phyloP scores from a whole-genome alignment of 228 moss, liverwort and hornwort species.

The Sphagnum fallax region DNA sequence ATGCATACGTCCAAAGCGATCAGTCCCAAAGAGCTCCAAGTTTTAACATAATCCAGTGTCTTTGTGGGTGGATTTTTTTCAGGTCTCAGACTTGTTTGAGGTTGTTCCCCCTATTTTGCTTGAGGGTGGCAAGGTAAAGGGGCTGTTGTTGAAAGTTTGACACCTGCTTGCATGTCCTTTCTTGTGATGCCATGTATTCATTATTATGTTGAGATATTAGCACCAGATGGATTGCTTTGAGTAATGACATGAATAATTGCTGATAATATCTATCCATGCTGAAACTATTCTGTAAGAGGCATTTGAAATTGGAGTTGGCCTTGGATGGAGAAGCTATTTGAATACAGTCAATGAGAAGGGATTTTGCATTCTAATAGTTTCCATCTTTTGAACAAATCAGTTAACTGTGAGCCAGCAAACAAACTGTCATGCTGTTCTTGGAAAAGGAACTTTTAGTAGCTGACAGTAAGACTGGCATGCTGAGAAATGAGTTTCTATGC shows the following conservation, averaged over 20 bases:
- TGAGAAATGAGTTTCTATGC: not conserved
- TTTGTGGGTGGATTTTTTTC: not conserved
- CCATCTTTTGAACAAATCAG: not conserved
- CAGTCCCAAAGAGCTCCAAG: no score
- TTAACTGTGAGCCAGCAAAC: not conserved
- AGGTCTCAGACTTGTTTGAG: slow-evolving; percentile 80
- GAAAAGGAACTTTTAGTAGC: not conserved
- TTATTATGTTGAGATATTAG: not conserved
- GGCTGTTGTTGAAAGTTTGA: not conserved
- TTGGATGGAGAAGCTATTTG: not conserved
- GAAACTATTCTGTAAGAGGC: not conserved
- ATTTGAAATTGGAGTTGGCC: no score
- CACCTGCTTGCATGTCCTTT: not conserved
- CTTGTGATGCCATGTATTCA: not conserved
- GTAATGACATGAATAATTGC: not conserved
- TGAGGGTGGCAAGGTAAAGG: slow-evolving; percentile 70
- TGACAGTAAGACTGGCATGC: not conserved
- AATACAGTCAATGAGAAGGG: not conserved
- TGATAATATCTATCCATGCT: not conserved
- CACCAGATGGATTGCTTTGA: not conserved
- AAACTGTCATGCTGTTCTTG: not conserved
- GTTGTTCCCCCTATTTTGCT: slow-evolving; percentile 87
- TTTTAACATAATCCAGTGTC: not conserved
- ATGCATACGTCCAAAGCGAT: no score
- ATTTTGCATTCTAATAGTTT: not conserved